Evolutionary conservation across 495 filamentous ascomycete genomes (phyloP).

Genomic region (Poronia punctata): DNA sequence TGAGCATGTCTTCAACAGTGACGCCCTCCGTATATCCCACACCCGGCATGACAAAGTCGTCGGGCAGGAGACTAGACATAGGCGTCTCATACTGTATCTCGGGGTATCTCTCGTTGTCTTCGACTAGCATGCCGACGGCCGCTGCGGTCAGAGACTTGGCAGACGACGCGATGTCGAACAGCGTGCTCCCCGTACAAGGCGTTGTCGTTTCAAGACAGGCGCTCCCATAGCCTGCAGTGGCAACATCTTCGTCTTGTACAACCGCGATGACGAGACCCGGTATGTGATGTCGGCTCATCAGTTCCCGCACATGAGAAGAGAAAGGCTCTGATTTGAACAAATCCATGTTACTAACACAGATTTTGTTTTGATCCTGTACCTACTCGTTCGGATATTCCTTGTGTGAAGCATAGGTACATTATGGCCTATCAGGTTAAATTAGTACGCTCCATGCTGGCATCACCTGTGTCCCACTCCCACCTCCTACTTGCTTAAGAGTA

Average conservation of each 20-base stretch:
- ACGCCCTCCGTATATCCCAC: constrained; percentile 34
- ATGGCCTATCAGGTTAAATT: too few relatives aligned
- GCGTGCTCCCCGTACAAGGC: constrained; percentile 34
- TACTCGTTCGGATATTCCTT: too few relatives aligned
- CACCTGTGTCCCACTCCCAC: too few relatives aligned
- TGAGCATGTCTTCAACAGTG: constrained; percentile 43
- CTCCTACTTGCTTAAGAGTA: too few relatives aligned
- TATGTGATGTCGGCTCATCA: constrained; percentile 36
- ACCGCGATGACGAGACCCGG: constrained; percentile 43
- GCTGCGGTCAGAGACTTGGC: constrained; percentile 51
- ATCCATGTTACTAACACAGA: constrained; percentile 7
- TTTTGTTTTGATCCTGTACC: too few relatives aligned
- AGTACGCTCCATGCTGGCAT: too few relatives aligned
- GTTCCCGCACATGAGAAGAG: constrained; percentile 21
- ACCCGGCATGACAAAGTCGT: constrained; percentile 46
- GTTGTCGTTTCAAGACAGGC: constrained; percentile 16
- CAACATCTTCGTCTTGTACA: constrained; percentile 29
- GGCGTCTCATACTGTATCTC: constrained; percentile 41
- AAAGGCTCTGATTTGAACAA: constrained; percentile 6
- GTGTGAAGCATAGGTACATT: too few relatives aligned
- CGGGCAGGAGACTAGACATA: constrained; percentile 40
- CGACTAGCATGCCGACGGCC: constrained; percentile 39
- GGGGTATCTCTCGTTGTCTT: constrained; percentile 29
- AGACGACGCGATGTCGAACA: constrained; percentile 35
- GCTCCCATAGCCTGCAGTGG: constrained; percentile 15